Evolutionary conservation across 352 stramenopile species (phyloP).

Genomic region (Blastocystis sp.): DNA sequence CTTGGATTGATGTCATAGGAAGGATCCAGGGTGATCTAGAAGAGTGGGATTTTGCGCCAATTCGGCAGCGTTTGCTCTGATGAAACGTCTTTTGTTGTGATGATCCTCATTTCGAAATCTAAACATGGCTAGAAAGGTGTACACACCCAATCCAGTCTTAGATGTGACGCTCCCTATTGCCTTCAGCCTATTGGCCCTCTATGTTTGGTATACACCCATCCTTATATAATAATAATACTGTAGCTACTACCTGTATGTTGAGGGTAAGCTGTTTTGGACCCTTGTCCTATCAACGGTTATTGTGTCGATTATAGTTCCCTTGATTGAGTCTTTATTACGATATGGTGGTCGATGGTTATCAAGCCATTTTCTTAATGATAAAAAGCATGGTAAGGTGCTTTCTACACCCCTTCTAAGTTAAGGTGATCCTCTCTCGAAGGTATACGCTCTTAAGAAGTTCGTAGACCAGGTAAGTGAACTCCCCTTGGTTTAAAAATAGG

Average conservation of each 20-base stretch:
- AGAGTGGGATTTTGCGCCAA: no score
- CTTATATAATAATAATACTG: background rate
- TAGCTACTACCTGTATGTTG: constrained; percentile 11
- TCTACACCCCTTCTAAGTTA: background rate
- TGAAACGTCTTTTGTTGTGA: background rate
- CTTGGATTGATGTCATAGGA: background rate
- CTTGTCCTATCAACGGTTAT: background rate
- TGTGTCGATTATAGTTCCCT: background rate
- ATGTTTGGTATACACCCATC: background rate
- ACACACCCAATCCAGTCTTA: constrained; percentile 17
- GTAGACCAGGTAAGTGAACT: constrained; percentile 15
- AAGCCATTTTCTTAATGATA: constrained; percentile 2
- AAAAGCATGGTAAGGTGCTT: background rate
- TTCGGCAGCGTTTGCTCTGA: background rate
- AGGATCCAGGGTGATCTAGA: background rate
- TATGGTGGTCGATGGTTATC: background rate
- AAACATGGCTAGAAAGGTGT: constrained; percentile 55
- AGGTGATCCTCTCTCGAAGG: constrained; percentile 65
- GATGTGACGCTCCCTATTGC: constrained; percentile 2
- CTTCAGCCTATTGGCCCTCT: background rate
- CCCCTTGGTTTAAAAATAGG: background rate
- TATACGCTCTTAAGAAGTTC: constrained; percentile 63
- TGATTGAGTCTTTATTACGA: background rate
- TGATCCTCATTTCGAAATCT: background rate
- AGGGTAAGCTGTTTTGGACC: constrained; percentile 20